These are phyloP conservation scores for Neoarthrinium moseri DNA, from an alignment of 2,329 filamentous ascomycete genomes.

Conservation along the genomic window DNA sequence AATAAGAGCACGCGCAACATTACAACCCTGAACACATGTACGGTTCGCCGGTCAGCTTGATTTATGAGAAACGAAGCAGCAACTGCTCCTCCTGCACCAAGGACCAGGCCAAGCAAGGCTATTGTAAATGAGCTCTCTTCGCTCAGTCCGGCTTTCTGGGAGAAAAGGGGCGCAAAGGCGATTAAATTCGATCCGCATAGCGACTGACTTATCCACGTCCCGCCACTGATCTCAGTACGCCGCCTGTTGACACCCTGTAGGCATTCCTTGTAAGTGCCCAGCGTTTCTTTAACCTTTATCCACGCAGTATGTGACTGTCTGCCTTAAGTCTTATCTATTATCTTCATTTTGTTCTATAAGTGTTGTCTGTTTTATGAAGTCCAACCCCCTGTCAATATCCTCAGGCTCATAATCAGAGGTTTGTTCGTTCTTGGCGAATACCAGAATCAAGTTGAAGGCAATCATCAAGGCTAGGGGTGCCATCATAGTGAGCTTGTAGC, in stretches of 20 bases:
- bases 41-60: constrained; percentile 7
- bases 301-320: neutral
- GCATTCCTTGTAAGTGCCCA: constrained; percentile 33
- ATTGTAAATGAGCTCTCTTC: constrained; percentile 5
- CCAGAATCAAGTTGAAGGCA: constrained; percentile 35
- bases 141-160: constrained; percentile 21
- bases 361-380: no score
- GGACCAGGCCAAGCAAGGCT: neutral
- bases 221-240: constrained; percentile 28
- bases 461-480: constrained; percentile 29
- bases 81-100: constrained; percentile 3
- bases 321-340: constrained; percentile 24
- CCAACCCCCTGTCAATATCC: no score
- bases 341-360: constrained; percentile 36
- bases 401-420: no score
- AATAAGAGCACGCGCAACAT: constrained; percentile 5
- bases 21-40: constrained; percentile 10
- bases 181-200: constrained; percentile 20
- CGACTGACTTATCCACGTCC: constrained; percentile 21
- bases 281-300: constrained; percentile 5
- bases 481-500: constrained; percentile 35
- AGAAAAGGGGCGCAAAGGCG: constrained; percentile 28
- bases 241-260: constrained; percentile 34
- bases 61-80: constrained; percentile 11
- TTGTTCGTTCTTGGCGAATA: no score